Evolutionary conservation across 2,329 filamentous ascomycete genomes (phyloP).

Genomic region (Beauveria caledonica): DNA sequence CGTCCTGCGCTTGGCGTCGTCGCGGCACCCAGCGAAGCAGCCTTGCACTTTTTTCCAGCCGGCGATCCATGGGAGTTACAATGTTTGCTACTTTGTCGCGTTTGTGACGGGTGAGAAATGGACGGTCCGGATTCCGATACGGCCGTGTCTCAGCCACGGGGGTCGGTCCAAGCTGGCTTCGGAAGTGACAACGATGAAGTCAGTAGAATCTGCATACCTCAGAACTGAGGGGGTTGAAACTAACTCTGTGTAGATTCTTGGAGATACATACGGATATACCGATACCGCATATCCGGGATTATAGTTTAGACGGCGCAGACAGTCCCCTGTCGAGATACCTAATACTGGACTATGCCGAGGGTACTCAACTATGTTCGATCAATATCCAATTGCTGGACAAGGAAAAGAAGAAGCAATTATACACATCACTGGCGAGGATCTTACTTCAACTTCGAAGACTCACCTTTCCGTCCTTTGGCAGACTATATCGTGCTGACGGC

Average conservation of each 20-base stretch:
- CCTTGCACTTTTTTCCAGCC: conserved; percentile 14
- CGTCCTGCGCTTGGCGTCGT: conserved; percentile 12
- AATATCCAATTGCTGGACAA: background rate
- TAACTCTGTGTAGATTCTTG: conserved; percentile 10
- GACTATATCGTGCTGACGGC: conserved; percentile 2
- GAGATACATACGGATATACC: conserved; percentile 13
- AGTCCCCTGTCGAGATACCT: conserved; percentile 13
- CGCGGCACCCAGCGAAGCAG: conserved; percentile 12
- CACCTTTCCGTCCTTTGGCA: conserved; percentile 15
- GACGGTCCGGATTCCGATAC: conserved; percentile 15
- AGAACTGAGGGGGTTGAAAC: background rate
- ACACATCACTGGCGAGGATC: conserved; percentile 10
- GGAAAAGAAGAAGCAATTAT: conserved; percentile 1
- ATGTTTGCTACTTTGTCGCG: conserved; percentile 17
- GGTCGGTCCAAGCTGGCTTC: conserved; percentile 12
- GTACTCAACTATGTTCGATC: conserved; percentile 5
- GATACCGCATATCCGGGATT: conserved; percentile 12
- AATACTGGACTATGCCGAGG: conserved; percentile 16
- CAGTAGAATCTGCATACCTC: background rate
- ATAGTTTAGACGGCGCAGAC: conserved; percentile 1
- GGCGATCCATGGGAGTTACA: conserved; percentile 14
- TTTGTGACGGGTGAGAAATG: conserved; percentile 12
- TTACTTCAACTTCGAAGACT: conserved; percentile 14
- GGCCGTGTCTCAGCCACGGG: conserved; percentile 7
- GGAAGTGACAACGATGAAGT: conserved; percentile 18